Conservation (phyloP, 352 stramenopile genomes). For the Blastocystis sp. region DNA sequence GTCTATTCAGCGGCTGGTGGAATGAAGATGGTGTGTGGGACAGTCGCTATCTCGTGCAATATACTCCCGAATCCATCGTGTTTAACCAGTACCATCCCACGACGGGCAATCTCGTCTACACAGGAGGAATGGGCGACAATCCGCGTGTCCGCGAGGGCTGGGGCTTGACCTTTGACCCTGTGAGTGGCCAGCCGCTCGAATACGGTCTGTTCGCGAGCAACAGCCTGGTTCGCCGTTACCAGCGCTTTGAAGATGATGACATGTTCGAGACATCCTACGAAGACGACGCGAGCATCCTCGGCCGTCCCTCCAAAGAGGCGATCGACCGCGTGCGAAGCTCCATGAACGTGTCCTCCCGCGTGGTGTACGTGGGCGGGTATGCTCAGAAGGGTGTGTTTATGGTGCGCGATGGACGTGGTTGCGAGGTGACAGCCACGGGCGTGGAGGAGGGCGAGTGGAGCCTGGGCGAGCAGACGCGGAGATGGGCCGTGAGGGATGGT, state of each 20-base stretch:
- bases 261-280: constrained; percentile 47
- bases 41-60: neutral
- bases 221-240: constrained; percentile 12
- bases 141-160: neutral
- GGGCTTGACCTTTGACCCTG: neutral
- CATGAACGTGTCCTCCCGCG: neutral
- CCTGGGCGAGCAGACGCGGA: too few relatives aligned
- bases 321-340: neutral
- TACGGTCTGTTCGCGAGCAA: constrained; percentile 16
- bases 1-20: neutral
- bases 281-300: constrained; percentile 3
- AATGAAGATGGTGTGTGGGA: constrained; percentile 14
- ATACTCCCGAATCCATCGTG: constrained; percentile 4
- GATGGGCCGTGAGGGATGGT: too few relatives aligned
- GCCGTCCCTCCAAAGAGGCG: neutral
- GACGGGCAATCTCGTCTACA: constrained; percentile 23
- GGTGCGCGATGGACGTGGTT: neutral
- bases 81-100: constrained; percentile 9
- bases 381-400: neutral
- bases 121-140: constrained; percentile 30
- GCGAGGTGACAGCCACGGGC: too few relatives aligned
- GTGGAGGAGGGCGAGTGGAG: too few relatives aligned
- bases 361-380: neutral
- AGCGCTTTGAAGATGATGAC: constrained; percentile 14
- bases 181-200: neutral